Evolutionary conservation across 2,329 filamentous ascomycete genomes (phyloP).

Genomic region (Diaporthe velutina): DNA sequence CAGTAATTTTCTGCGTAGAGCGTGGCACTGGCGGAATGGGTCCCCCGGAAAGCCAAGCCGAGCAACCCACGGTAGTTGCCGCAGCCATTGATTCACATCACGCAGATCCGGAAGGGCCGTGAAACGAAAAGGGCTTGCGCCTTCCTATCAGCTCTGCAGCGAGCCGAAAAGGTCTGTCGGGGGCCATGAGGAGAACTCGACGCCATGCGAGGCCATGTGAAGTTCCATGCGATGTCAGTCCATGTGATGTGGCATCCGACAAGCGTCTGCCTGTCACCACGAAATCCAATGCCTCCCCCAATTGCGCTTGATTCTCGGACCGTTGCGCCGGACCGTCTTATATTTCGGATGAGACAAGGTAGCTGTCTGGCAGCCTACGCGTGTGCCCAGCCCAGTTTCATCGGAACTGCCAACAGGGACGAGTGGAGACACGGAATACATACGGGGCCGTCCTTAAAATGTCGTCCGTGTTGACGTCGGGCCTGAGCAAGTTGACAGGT

Average conservation of each 20-base stretch:
- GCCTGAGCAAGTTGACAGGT: not conserved
- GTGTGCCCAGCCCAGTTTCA: slow-evolving; percentile 19
- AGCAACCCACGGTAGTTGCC: slow-evolving; percentile 22
- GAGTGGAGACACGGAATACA: not conserved
- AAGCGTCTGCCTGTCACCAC: not conserved
- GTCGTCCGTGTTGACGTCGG: not conserved
- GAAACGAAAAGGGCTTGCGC: slow-evolving; percentile 20
- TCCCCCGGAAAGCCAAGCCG: slow-evolving; percentile 20
- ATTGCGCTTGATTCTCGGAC: slow-evolving; percentile 17
- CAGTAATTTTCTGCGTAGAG: not conserved
- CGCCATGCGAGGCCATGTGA: not conserved
- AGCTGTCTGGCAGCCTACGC: slow-evolving; percentile 24
- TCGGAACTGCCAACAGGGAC: not conserved
- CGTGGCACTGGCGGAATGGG: not conserved
- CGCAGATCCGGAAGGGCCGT: slow-evolving; percentile 20
- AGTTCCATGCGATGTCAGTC: not conserved
- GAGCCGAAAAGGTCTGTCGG: not conserved
- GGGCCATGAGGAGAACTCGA: not conserved
- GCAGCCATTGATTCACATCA: slow-evolving; percentile 29
- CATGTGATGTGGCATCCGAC: slow-evolving; percentile 4
- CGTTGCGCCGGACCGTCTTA: slow-evolving; percentile 19
- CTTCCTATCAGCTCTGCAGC: slow-evolving; percentile 5
- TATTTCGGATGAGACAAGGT: slow-evolving; percentile 9
- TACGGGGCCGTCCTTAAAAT: not conserved
- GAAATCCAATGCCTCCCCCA: too few relatives aligned